A percentile compares a stretch with the other conserved stretches of the same genome.
Evolutionary conservation across 805 yeast genomes (phyloP).

Genomic region (Kuraishia capsulata): DNA sequence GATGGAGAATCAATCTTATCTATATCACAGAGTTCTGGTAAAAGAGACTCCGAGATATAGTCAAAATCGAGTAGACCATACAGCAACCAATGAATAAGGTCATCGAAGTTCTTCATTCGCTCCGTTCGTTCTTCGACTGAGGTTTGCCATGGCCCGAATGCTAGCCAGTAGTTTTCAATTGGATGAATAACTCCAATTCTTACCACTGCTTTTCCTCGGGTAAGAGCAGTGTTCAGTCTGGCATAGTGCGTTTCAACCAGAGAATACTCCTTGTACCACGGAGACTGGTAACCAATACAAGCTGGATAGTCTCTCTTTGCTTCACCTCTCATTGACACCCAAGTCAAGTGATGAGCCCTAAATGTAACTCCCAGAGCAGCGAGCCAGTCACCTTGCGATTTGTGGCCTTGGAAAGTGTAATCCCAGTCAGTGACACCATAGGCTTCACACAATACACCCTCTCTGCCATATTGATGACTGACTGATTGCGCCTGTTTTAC

Average conservation of each 20-base stretch:
- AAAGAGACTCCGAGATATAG: conserved; percentile 6
- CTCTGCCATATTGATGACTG: conserved; percentile 6
- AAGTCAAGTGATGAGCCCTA: conserved; percentile 6
- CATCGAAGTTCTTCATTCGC: conserved; percentile 5
- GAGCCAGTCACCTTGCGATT: conserved; percentile 8
- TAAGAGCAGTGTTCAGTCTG: conserved; percentile 4
- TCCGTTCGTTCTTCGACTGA: conserved; percentile 5
- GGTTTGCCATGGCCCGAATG: conserved; percentile 7
- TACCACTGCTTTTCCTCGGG: conserved; percentile 7
- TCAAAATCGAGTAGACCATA: conserved; percentile 7
- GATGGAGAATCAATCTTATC: conserved; percentile 2
- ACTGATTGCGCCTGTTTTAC: conserved; percentile 8
- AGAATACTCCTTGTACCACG: conserved; percentile 7
- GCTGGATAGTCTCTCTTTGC: conserved; percentile 9
- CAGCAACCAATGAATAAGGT: conserved; percentile 4
- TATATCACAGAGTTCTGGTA: conserved; percentile 2
- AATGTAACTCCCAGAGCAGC: conserved; percentile 8
- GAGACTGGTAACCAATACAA: conserved; percentile 6
- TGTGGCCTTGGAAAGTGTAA: conserved; percentile 7
- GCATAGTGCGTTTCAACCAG: conserved; percentile 6
- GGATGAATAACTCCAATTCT: conserved; percentile 8
- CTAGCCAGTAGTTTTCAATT: conserved; percentile 7
- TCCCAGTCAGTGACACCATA: conserved; percentile 8
- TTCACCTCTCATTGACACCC: conserved; percentile 8
- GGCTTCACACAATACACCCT: conserved; percentile 7